These are phyloP conservation scores for Lentinus brumalis DNA, from an alignment of 768 basidiomycete species.

Conservation along the genomic window DNA sequence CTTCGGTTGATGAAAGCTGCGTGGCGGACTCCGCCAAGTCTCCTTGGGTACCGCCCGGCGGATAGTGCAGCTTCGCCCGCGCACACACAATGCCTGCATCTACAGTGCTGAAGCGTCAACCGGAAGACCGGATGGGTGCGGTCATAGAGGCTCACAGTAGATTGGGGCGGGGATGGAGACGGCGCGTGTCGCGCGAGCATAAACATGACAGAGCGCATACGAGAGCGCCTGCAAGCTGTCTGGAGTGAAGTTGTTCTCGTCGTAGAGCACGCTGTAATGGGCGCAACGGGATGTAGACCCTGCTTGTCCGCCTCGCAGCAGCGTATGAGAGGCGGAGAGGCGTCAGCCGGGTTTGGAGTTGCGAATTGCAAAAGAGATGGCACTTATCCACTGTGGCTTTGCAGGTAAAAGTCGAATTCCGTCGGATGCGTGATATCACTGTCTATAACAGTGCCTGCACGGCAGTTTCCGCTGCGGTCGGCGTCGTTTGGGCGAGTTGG, in stretches of 20 bases:
- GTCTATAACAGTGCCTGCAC: slow-evolving; percentile 80
- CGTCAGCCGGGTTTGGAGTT: slow-evolving; percentile 4
- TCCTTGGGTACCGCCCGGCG: slow-evolving; percentile 51
- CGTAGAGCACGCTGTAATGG: slow-evolving; percentile 54
- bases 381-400: slow-evolving; percentile 65
- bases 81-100: slow-evolving; percentile 80
- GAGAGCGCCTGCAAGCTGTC: slow-evolving; percentile 71
- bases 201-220: slow-evolving; percentile 79
- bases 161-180: slow-evolving; percentile 85
- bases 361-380: not conserved
- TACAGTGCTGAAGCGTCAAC: slow-evolving; percentile 25
- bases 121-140: not conserved
- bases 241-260: slow-evolving; percentile 66
- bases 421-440: slow-evolving; percentile 66
- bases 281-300: slow-evolving; percentile 60
- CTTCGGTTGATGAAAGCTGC: slow-evolving; percentile 38
- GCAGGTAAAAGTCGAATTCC: slow-evolving; percentile 79
- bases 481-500: slow-evolving; percentile 45
- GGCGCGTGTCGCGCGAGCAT: slow-evolving; percentile 76
- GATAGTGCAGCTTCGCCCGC: slow-evolving; percentile 80
- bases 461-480: slow-evolving; percentile 72
- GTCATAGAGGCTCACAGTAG: slow-evolving; percentile 57
- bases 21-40: slow-evolving; percentile 65
- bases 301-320: slow-evolving; percentile 48
- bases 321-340: slow-evolving; percentile 17